Base-by-base conservation (phyloP, 306 rosid genomes). In the Glycyrrhiza uralensis region DNA sequence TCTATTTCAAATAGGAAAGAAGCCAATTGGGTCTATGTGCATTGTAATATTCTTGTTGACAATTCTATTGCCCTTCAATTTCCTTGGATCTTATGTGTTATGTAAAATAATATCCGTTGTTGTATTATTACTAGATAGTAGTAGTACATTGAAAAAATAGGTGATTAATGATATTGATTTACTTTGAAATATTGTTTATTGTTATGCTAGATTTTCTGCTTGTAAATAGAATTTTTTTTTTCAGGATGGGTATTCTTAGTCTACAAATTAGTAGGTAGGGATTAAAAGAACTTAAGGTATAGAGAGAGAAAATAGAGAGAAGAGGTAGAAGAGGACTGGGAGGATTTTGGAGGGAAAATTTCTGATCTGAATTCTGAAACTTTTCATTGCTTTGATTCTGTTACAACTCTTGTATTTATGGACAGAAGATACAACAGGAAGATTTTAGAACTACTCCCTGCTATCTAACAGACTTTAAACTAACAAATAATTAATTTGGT, bases 1-100 rank as follows among this genome's bases (percentile, higher is more conserved):
- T 41, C 64, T 52, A 33, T 42, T 74, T 58, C 38, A 49, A 12
- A 20, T 75, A 7, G 56, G 54, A 59, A 49, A 52, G 71, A 66
- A 20, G 36, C 11, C 0, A n/a, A 14, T 41, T 64, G 17, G 65
- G 46, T 30, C 22, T 41, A 22, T 41, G 7, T 51, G 41, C 28
- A 24, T 67, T 62, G 39, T 28, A 12, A 24, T 51, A 45, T 56
- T 30, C 28, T 61, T 61, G 23, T 61, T 33, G 68, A 41, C 30
- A 35, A 69, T 52, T 49, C 19, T 32, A 26, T 59, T 68, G n/a
- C 57, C 3, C 62, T 32, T 75, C 2, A 59, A 26, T 69, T 42
- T 69, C 19, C 22, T 35, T 51, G 61, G 61, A 32, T 61, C 46
- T 46, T 42, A 13, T 42, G 38, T 30, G 72, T 59, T 23, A 50